Evolutionary conservation across 805 yeast genomes (phyloP).

Genomic region (Kuraishia ogatae): DNA sequence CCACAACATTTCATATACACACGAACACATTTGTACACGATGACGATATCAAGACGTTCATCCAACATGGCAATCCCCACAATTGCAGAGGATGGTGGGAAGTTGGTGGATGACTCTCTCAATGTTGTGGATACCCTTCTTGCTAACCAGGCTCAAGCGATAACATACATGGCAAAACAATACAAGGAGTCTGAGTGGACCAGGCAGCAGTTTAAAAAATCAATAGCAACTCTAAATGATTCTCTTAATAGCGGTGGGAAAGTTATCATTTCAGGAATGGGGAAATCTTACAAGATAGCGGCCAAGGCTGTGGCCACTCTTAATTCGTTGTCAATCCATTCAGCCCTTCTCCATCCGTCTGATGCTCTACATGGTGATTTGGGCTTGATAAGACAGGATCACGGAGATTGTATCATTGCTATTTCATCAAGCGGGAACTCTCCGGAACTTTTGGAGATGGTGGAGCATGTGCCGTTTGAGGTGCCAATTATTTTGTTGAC

Average conservation of each 20-base stretch:
- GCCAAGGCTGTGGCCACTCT: slow-evolving; percentile 73
- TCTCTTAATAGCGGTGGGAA: slow-evolving; percentile 48
- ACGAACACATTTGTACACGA: not conserved
- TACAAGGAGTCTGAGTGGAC: slow-evolving; percentile 37
- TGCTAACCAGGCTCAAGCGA: slow-evolving; percentile 37
- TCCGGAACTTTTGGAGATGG: slow-evolving; percentile 55
- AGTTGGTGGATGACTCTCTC: not conserved
- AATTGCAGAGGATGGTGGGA: not conserved
- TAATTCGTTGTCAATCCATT: slow-evolving; percentile 66
- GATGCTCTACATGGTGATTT: slow-evolving; percentile 91
- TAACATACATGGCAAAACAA: slow-evolving; percentile 33
- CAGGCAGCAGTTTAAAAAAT: slow-evolving; percentile 31
- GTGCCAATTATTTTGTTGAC: slow-evolving; percentile 58
- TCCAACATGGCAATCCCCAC: slow-evolving; percentile 1
- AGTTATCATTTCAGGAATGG: slow-evolving; percentile 73
- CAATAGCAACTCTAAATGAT: slow-evolving; percentile 34
- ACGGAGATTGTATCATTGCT: slow-evolving; percentile 50
- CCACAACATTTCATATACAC: not conserved
- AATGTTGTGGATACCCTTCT: slow-evolving; percentile 31
- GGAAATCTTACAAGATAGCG: slow-evolving; percentile 77
- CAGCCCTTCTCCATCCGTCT: slow-evolving; percentile 67
- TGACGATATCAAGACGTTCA: not conserved
- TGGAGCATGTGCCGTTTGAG: slow-evolving; percentile 45
- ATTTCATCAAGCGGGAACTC: slow-evolving; percentile 80
- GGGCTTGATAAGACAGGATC: slow-evolving; percentile 52